Conservation (phyloP, 306 rosid genomes). For the Rosa lucieae region DNA sequence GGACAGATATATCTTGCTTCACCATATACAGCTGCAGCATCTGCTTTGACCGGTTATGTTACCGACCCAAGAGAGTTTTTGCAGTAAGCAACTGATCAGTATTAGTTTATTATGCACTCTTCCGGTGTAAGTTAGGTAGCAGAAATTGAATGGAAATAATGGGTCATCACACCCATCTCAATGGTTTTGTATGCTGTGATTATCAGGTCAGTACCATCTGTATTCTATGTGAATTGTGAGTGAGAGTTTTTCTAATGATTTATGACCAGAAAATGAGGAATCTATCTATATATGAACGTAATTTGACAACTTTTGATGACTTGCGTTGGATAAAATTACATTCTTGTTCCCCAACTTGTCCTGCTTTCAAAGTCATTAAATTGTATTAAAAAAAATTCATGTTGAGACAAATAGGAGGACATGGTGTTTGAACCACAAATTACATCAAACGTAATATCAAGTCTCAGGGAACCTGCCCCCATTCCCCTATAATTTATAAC, state of each 20-base stretch:
- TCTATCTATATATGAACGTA: not conserved
- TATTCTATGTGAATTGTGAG: not conserved
- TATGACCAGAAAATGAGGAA: not conserved
- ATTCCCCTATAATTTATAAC: too few species aligned
- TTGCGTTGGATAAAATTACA: not conserved
- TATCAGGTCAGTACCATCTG: not conserved
- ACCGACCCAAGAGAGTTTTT: conserved; percentile 96
- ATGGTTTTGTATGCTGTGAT: not conserved
- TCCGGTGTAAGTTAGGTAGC: not conserved
- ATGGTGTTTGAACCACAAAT: too few species aligned
- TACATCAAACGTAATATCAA: too few species aligned
- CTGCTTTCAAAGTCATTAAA: not conserved
- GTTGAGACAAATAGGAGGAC: too few species aligned
- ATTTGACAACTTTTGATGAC: not conserved
- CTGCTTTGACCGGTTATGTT: conserved; percentile 92
- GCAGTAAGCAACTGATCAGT: conserved; percentile 39
- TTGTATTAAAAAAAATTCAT: not conserved
- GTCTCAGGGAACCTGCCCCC: too few species aligned
- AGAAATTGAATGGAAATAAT: not conserved
- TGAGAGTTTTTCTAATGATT: not conserved
- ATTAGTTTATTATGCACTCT: not conserved
- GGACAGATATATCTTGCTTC: conserved; percentile 93
- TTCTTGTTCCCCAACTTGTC: not conserved
- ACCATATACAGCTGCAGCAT: conserved; percentile 94
- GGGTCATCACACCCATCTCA: not conserved